Evolutionary conservation across 305 asterid species (phyloP).

Genomic region (Salvia sclarea): DNA sequence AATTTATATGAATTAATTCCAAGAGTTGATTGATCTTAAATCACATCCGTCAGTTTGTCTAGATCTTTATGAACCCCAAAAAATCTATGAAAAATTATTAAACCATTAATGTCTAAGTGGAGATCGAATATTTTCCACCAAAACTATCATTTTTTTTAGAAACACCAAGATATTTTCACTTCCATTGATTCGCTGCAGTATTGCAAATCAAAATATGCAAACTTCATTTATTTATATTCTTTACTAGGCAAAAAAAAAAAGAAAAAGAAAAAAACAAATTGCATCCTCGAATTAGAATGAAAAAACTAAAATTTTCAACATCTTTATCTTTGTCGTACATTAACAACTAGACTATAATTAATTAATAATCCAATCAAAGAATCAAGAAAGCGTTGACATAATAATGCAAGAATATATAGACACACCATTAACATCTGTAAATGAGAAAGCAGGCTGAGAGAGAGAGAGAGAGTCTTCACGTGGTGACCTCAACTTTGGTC

Average conservation of each 20-base stretch:
- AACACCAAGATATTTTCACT: too few relatives aligned
- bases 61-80: background rate
- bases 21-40: background rate
- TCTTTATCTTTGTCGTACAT: too few relatives aligned
- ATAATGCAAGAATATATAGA: constrained; percentile 1
- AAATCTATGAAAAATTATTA: background rate
- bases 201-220: background rate
- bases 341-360: constrained; percentile 22
- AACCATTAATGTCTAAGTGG: background rate
- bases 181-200: background rate
- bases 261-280: background rate
- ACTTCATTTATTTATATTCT: background rate
- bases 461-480: constrained; percentile 39
- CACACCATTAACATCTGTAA: constrained; percentile 34
- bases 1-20: background rate
- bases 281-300: background rate
- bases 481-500: constrained; percentile 50
- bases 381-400: constrained; percentile 35
- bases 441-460: constrained; percentile 15
- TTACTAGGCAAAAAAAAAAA: background rate
- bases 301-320: background rate
- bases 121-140: background rate
- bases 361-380: background rate
- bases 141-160: too few relatives aligned
- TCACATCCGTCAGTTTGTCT: background rate